Conservation (phyloP, 805 yeast genomes). For the Saccharomyces jurei region DNA sequence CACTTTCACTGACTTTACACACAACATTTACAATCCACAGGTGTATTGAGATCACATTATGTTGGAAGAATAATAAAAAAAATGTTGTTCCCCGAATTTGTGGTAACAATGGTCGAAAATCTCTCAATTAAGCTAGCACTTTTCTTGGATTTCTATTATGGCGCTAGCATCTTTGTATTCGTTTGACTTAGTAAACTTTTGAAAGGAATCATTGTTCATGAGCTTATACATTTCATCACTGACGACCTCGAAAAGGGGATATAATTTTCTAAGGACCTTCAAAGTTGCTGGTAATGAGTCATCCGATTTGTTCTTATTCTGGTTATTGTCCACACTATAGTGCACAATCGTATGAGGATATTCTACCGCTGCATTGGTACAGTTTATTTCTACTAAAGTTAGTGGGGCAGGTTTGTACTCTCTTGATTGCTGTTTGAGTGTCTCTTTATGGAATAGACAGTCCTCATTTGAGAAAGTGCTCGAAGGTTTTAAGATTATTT, state of each 20-base stretch:
- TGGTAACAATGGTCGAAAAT: background rate
- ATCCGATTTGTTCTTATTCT: background rate
- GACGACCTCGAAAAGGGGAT: constrained; percentile 42
- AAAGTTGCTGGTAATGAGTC: constrained; percentile 22
- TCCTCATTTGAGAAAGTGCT: background rate
- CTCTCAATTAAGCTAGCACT: background rate
- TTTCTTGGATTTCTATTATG: background rate
- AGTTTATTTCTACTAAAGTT: background rate
- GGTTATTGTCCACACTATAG: background rate
- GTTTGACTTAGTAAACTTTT: constrained; percentile 50
- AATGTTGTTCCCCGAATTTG: background rate
- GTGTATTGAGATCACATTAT: background rate
- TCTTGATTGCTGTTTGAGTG: background rate
- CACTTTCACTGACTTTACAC: background rate
- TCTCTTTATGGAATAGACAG: background rate
- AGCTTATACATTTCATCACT: constrained; percentile 43
- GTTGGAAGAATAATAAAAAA: background rate
- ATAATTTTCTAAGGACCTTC: constrained; percentile 32
- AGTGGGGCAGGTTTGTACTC: constrained; percentile 3
- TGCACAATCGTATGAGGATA: background rate
- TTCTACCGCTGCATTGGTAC: background rate
- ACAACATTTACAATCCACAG: background rate
- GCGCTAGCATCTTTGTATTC: constrained; percentile 29
- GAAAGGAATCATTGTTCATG: constrained; percentile 68
- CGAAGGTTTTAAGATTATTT: background rate